These are phyloP conservation scores for Aspergillus transmontanensis DNA, from an alignment of 2,329 filamentous ascomycete species.

Conservation along the genomic window DNA sequence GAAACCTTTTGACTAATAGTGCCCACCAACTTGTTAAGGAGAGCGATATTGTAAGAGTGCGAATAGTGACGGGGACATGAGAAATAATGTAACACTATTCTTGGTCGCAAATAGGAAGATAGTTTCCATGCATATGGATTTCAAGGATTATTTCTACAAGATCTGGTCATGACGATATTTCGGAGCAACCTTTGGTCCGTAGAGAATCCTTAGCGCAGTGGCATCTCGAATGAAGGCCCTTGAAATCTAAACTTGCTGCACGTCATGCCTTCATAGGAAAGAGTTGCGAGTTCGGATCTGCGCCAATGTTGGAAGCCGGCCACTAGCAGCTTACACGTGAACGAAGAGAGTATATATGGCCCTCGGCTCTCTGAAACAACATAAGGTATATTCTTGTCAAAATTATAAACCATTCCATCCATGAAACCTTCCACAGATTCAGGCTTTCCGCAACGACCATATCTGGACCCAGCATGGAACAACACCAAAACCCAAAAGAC, in stretches of 20 bases:
- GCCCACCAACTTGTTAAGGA: too few relatives aligned
- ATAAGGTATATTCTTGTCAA: background rate
- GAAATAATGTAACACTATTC: too few relatives aligned
- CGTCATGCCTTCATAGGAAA: background rate
- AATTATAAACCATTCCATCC: background rate
- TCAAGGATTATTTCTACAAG: too few relatives aligned
- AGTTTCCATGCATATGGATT: too few relatives aligned
- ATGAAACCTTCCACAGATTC: background rate
- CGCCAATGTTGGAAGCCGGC: background rate
- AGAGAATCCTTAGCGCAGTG: background rate
- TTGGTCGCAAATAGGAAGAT: too few relatives aligned
- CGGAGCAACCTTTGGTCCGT: background rate
- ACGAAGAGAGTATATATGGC: background rate
- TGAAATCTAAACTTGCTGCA: background rate
- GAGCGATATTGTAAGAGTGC: too few relatives aligned
- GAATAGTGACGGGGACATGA: too few relatives aligned
- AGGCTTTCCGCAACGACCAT: background rate
- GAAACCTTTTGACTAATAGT: too few relatives aligned
- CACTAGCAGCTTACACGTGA: background rate
- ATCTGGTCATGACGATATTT: background rate
- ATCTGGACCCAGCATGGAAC: background rate
- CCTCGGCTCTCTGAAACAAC: background rate
- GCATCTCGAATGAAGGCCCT: too few relatives aligned
- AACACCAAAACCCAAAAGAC: slow-evolving; percentile 30
- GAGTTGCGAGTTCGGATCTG: background rate